A percentile compares a stretch with the other conserved stretches of the same genome.
phyloP scores from a whole-genome alignment of 805 yeast species.

The Ogataea wickerhamii region DNA sequence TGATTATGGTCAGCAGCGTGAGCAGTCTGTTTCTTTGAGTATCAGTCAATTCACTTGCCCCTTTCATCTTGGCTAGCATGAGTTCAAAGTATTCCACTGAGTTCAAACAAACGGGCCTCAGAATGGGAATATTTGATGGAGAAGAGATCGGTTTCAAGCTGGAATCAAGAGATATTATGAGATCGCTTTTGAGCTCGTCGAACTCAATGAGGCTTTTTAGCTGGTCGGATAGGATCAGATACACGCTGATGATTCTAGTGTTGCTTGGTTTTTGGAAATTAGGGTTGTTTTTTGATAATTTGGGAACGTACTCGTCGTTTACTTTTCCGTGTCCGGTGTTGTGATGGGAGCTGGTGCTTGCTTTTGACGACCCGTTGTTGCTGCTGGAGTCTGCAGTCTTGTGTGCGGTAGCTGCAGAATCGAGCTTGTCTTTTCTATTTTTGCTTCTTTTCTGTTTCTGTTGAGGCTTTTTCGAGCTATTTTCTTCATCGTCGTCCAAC shows the following conservation, averaged over 20 bases:
- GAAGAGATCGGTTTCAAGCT: slow-evolving; percentile 16
- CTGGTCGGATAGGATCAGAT: slow-evolving; percentile 46
- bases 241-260: slow-evolving; percentile 30
- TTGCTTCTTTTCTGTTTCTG: slow-evolving; percentile 5
- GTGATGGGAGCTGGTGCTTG: neutral
- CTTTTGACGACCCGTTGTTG: slow-evolving; percentile 1
- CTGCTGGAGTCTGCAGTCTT: neutral
- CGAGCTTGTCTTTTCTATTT: slow-evolving; percentile 1
- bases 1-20: slow-evolving; percentile 18
- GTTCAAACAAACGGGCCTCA: slow-evolving; percentile 43
- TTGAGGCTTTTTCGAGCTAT: slow-evolving; percentile 6
- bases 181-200: slow-evolving; percentile 37
- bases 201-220: slow-evolving; percentile 33
- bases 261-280: slow-evolving; percentile 14
- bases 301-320: slow-evolving; percentile 31
- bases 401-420: neutral
- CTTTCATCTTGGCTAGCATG: slow-evolving; percentile 11
- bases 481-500: slow-evolving; percentile 7
- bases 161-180: slow-evolving; percentile 49
- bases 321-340: slow-evolving; percentile 4
- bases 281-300: slow-evolving; percentile 31
- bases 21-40: slow-evolving; percentile 16
- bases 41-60: slow-evolving; percentile 5
- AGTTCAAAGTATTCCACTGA: slow-evolving; percentile 42
- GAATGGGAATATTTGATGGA: slow-evolving; percentile 36